These are phyloP conservation scores for Eremochloa ophiuroides DNA, from an alignment of 176 grass and related monocot species.

Conservation along the genomic window DNA sequence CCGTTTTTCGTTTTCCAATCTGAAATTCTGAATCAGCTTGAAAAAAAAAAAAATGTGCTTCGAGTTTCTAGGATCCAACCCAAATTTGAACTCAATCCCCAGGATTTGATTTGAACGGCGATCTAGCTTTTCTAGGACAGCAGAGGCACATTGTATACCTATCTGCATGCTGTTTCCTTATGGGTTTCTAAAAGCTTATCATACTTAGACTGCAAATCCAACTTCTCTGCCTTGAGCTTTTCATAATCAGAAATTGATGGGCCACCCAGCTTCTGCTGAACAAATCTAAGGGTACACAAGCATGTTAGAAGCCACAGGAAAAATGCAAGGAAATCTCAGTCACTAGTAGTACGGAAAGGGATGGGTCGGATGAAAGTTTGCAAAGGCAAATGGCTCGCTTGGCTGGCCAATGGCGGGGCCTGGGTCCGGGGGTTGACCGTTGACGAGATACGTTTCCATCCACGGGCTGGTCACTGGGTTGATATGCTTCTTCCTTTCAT, in stretches of 20 bases:
- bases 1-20: background rate
- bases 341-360: too few species aligned
- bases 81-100: too few species aligned
- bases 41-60: background rate
- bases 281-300: conserved; percentile 46
- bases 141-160: conserved; percentile 41
- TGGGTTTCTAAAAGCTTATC: conserved; percentile 71
- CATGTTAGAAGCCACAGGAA: background rate
- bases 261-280: conserved; percentile 90
- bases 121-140: background rate
- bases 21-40: background rate
- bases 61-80: too few species aligned
- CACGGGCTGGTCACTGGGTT: too few species aligned
- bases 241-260: conserved; percentile 84
- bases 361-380: too few species aligned
- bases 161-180: conserved; percentile 68
- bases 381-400: too few species aligned
- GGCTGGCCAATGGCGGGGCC: too few species aligned
- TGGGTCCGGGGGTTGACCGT: too few species aligned
- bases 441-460: background rate
- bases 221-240: conserved; percentile 86
- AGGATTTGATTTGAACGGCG: too few species aligned
- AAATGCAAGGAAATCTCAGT: too few species aligned
- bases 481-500: too few species aligned
- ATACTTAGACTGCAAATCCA: conserved; percentile 89